Evolutionary conservation across 306 rosid genomes (phyloP), one percentile per base, ranked within the genome.

Genomic region (Quillaja saponaria): DNA sequence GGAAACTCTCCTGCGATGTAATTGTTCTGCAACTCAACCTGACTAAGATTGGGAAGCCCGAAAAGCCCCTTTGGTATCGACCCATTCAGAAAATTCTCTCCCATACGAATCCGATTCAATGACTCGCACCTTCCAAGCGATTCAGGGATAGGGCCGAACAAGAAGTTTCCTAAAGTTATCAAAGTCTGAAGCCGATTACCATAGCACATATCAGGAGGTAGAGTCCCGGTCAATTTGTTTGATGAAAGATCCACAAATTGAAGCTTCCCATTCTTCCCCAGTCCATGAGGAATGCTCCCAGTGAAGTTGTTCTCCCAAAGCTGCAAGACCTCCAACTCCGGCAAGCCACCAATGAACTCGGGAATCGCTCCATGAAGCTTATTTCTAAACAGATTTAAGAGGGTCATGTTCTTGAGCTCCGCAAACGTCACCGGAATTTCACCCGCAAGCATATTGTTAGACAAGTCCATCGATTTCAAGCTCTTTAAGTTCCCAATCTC

Each of bases 281-380:
- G 58, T 31, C 92, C 80, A 46, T 50, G 78, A 13, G 98, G 98
- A 58, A 91, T 86, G 50, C 76, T 79, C 1, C 88, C 98, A 0
- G 98, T 91, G 82, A 91, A 85, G 80, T 91, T 91, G 60, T 91
- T 91, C 78, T 88, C 96, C 98, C 98, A 91, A 11, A 91, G 68
- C 73, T 91, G 98, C 63, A 91, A 56, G 0, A 91, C 98, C 66
- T 91, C 88, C 49, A 91, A 71, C 34, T 71, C 74, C 48, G 96
- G 95, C 69, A 88, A 54, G 8, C 81, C 90, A 5, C 87, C 96
- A 10, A 88, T 44, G 21, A 91, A 91, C 52, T 84, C 96, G 1
- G 98, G 98, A 63, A 91, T 91, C 7, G 88, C 88, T 10, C 98
- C 98, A 62, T 88, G 90, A 45, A 91, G 98, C 75, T 78, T 84